phyloP scores from a whole-genome alignment of 139 green algal species.

The Parachlorella kessleri region DNA sequence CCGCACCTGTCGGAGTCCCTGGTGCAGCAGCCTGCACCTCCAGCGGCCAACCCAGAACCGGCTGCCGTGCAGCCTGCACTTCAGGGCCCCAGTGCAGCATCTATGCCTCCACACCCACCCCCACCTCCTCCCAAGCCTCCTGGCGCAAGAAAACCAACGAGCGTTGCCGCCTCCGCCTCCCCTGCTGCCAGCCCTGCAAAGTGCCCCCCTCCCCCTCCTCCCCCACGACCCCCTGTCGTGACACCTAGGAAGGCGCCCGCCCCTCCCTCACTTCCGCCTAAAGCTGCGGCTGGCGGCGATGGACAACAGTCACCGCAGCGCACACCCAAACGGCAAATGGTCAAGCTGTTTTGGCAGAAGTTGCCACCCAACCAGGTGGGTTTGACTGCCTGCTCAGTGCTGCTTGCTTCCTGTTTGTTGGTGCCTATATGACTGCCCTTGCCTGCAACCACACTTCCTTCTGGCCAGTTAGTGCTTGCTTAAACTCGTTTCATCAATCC shows the following conservation, averaged over 20 bases:
- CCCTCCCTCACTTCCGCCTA: too few species aligned
- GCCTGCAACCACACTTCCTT: background rate
- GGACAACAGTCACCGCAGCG: too few species aligned
- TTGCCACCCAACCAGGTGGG: constrained; percentile 14
- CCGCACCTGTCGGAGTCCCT: too few species aligned
- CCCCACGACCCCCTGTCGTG: background rate
- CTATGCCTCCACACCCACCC: constrained; percentile 11
- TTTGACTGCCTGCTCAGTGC: background rate
- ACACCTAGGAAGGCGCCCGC: background rate
- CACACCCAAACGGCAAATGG: constrained; percentile 19
- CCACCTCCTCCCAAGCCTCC: background rate
- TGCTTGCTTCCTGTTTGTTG: background rate
- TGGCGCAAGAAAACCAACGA: background rate
- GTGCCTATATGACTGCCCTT: background rate
- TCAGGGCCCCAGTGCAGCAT: background rate
- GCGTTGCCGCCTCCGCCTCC: constrained; percentile 7
- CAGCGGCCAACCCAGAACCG: background rate
- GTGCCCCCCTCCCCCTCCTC: constrained; percentile 16
- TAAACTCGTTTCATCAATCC: background rate
- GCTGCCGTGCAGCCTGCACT: background rate
- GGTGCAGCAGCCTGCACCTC: background rate
- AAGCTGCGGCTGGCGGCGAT: too few species aligned
- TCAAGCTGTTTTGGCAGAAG: constrained; percentile 56
- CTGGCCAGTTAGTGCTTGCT: background rate
- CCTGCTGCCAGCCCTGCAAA: background rate